Base-by-base conservation (phyloP, 23 red algal species). In the Gracilaria caudata region DNA sequence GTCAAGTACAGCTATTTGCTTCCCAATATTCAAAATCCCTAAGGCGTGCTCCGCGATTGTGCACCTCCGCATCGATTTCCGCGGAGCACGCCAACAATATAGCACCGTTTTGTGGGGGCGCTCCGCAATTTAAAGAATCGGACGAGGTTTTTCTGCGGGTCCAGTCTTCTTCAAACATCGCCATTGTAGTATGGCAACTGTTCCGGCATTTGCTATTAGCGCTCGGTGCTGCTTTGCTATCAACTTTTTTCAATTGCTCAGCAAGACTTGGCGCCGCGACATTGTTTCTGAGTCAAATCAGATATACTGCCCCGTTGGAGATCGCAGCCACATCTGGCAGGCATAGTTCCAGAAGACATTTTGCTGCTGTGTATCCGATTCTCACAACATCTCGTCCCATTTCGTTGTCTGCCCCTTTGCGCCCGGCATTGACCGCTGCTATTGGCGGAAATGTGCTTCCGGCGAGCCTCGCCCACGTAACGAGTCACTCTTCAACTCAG, bases 21-120 rank as follows among this genome's bases (percentile, higher is more conserved):
- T 46, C 70, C n/a, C 37, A 16, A 75, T 11, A 28, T 17, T 8
- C 43, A 10, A 8, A n/a, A 75, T 75, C 33, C 1, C 38, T 10
- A 75, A 75, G 70, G 70, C 70, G 70, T 75, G 70, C 70, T 75
- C 70, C 25, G 70, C 70, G 70, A 26, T 24, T 75, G 6, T 46
- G 70, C 40, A 13, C n/a, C 3, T 3, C 7, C 26, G 43, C 70
- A 46, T 24, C 43, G 40, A 47, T 30, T 29, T 45, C 70, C 40
- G 70, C 70, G 43, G 70, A 49, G 70, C 70, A 75, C 70, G 70
- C 70, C 70, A 75, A 32, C 2, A 4, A 21, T 29, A 13, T 14
- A 28, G 3, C 70, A 28, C 3, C 19, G 1, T 6, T n/a, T 30
- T 9, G 12, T 12, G 47, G 47, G 33, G 23, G 33, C 2, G 25